Percentiles rank a stretch among this genome's conserved stretches.
Conservation (phyloP, 768 basidiomycete genomes). For the Suillus discolor region DNA sequence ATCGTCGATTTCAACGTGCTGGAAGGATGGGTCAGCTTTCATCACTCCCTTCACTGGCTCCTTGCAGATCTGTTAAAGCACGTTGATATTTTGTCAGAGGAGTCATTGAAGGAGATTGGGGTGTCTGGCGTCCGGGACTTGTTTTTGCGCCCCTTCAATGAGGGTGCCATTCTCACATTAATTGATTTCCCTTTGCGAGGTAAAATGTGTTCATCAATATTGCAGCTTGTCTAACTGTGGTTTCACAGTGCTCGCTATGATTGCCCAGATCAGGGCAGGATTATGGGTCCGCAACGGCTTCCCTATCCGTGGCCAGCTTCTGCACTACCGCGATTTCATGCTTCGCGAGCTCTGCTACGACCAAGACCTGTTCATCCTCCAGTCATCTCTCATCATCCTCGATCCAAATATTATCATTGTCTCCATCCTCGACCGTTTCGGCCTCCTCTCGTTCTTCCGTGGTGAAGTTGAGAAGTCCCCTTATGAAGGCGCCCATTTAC, state of each 20-base stretch:
- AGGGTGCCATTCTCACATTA: slow-evolving; percentile 70
- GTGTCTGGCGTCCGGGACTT: slow-evolving; percentile 59
- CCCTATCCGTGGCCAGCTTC: slow-evolving; percentile 89
- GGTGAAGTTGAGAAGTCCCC: slow-evolving; percentile 53
- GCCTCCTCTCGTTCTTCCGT: slow-evolving; percentile 77
- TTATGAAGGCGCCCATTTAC: slow-evolving; percentile 73
- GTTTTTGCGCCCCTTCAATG: slow-evolving; percentile 61
- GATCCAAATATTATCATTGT: slow-evolving; percentile 81
- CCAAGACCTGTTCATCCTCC: slow-evolving; percentile 90
- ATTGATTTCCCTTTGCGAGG: slow-evolving; percentile 91
- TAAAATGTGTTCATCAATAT: slow-evolving; percentile 36
- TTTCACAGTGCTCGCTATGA: slow-evolving; percentile 77
- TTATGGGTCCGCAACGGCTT: slow-evolving; percentile 99
- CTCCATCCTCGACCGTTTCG: slow-evolving; percentile 89
- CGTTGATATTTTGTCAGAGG: slow-evolving; percentile 64
- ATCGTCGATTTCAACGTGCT: slow-evolving; percentile 78
- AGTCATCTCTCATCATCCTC: slow-evolving; percentile 78
- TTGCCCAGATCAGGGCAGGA: slow-evolving; percentile 92
- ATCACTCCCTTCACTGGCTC: slow-evolving; percentile 91
- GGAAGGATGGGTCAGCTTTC: slow-evolving; percentile 87
- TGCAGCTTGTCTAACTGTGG: slow-evolving; percentile 4
- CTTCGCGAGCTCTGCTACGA: slow-evolving; percentile 96
- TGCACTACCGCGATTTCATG: slow-evolving; percentile 96
- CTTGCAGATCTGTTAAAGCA: slow-evolving; percentile 89
- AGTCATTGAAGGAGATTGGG: slow-evolving; percentile 53